A percentile compares a stretch with the other conserved stretches of the same genome.
Evolutionary conservation across 2,329 filamentous ascomycete genomes (phyloP).

Genomic region (Cytospora piceicola): DNA sequence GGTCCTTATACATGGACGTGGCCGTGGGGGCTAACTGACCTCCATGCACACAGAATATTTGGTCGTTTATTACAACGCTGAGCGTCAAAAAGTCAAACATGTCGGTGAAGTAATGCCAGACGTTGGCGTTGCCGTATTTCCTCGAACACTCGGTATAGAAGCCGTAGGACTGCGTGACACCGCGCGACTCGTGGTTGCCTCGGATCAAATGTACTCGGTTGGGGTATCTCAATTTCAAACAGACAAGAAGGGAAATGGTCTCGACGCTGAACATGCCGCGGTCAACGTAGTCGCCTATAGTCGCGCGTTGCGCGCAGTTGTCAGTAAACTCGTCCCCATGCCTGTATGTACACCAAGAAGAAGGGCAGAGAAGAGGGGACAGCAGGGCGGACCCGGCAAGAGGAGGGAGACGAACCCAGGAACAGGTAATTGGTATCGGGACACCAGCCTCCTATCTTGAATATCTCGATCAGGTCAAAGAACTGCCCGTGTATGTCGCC

Average conservation of each 20-base stretch:
- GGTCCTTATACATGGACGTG: neutral
- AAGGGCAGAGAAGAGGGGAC: neutral
- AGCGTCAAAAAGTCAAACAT: conserved; percentile 99
- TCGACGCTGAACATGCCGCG: conserved; percentile 98
- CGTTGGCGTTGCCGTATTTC: conserved; percentile 97
- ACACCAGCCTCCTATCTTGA: conserved; percentile 96
- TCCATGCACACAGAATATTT: conserved; percentile 98
- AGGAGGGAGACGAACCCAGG: conserved; percentile 63
- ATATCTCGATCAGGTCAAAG: conserved; percentile 98
- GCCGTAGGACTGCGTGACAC: conserved; percentile 97
- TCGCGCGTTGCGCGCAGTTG: conserved; percentile 3
- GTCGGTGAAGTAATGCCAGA: conserved; percentile 99
- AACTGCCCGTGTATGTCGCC: conserved; percentile 99
- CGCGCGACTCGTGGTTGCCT: conserved; percentile 96
- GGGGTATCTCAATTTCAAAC: conserved; percentile 95
- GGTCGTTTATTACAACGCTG: conserved; percentile 96
- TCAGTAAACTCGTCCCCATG: conserved; percentile 18
- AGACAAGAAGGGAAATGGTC: conserved; percentile 96
- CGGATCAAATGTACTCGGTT: conserved; percentile 94
- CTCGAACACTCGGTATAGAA: conserved; percentile 98
- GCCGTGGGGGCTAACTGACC: conserved; percentile 50
- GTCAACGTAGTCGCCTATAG: conserved; percentile 90
- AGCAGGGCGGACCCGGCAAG: neutral
- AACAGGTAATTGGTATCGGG: conserved; percentile 99
- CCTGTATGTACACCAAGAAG: neutral